phyloP scores from a whole-genome alignment of 2,329 filamentous ascomycete species.

The Spiromastix sp. region DNA sequence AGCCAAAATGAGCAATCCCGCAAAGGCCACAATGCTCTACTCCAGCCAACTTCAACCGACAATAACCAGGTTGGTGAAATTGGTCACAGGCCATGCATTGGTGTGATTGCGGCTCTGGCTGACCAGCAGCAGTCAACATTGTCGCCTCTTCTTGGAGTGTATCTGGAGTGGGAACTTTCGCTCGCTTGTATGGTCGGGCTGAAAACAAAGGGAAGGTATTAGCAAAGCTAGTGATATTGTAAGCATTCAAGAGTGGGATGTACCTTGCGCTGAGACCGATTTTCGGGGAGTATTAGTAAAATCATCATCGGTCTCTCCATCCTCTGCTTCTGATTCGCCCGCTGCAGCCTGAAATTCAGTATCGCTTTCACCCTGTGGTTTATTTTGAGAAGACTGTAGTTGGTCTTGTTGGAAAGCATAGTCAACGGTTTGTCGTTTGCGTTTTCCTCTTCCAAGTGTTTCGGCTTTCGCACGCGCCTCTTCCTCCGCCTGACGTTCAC shows the following conservation, averaged over 20 bases:
- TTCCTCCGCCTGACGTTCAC: conserved; percentile 66
- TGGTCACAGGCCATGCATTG: conserved; percentile 46
- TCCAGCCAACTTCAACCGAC: conserved; percentile 49
- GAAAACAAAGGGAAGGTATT: neutral
- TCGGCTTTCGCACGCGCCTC: conserved; percentile 59
- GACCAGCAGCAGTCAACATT: conserved; percentile 13
- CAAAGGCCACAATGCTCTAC: conserved; percentile 55
- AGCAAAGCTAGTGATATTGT: neutral
- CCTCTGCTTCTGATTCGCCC: conserved; percentile 18
- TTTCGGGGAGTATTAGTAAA: conserved; percentile 10
- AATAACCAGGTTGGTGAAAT: conserved; percentile 47
- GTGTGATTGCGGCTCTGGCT: conserved; percentile 12
- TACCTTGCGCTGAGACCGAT: neutral
- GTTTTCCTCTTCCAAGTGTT: conserved; percentile 74
- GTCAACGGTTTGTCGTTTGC: conserved; percentile 49
- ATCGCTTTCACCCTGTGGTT: conserved; percentile 7
- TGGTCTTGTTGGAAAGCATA: conserved; percentile 31
- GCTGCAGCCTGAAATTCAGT: conserved; percentile 7
- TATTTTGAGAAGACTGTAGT: conserved; percentile 10
- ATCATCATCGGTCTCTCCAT: conserved; percentile 18
- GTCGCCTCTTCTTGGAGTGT: conserved; percentile 4
- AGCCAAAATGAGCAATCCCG: conserved; percentile 51
- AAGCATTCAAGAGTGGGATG: no score
- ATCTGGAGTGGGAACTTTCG: conserved; percentile 15
- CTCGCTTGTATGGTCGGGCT: conserved; percentile 31